Base-by-base conservation (phyloP, 148 eudicot species). In the Cornus kousa region DNA sequence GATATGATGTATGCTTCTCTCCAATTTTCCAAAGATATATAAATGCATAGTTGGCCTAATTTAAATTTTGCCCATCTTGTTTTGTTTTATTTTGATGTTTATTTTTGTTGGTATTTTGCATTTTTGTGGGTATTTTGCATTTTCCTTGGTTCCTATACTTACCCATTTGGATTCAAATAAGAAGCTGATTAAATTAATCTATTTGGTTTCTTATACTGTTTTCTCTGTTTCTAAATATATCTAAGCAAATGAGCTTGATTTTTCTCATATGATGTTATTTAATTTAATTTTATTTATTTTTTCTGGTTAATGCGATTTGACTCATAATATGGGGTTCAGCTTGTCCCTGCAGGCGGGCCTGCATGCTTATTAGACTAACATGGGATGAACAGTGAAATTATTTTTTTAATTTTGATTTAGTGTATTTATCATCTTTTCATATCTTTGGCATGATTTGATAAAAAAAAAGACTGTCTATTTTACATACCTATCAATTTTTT, bases 1-100 rank as follows among this genome's bases (percentile, higher is more conserved):
- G 48, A 28, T 68, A 76, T 53, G 48, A 46, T 68, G 65, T 66
- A 62, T 35, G 80, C 67, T 50, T 53, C 19, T 70, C 32, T 71
- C 64, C 39, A 76, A 67, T 67, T 76, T 67, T 68, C 65, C 40
- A 68, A 0, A 24, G 72, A 35, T 48, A 69, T 32, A 48, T 77
- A 68, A 33, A n/a, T 67, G 32, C 72, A 67, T 40, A 46, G 71
- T 43, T 67, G 71, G 40, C 50, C 33, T 13, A 23, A 43, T 0
- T 37, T 43, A 16, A 7, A 48, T 3, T 62, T 40, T 28, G 53
- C 48, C 62, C 70, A 20, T 62, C 39, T 12, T 76, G 3, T 14
- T 75, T 12, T 6, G 11, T 37, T 11, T 64, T 62, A 11, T 53
- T 28, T 28, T 28, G 28, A 28, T 28, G 28, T 28, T 28, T 28